phyloP scores from a whole-genome alignment of 805 yeast species.

The Lachancea nothofagi region DNA sequence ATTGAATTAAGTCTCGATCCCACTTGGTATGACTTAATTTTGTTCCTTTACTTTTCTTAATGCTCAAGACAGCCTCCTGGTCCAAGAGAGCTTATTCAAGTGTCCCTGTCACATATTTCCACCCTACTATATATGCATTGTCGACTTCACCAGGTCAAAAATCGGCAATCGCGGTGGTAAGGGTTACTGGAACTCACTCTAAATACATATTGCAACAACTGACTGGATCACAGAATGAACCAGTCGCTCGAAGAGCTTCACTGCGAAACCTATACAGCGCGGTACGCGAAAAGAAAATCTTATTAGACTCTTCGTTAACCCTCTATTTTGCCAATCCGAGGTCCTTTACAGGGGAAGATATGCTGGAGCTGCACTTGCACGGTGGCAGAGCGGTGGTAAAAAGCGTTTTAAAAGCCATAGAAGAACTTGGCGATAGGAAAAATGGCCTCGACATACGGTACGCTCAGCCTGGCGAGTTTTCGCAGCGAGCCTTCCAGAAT shows the following conservation, averaged over 20 bases:
- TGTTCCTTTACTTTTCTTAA: too few species aligned
- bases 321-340: conserved; percentile 65
- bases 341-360: conserved; percentile 90
- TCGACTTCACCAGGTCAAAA: conserved; percentile 71
- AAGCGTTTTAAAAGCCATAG: conserved; percentile 61
- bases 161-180: conserved; percentile 81
- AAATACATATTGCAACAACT: conserved; percentile 40
- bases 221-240: conserved; percentile 37
- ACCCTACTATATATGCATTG: conserved; percentile 81
- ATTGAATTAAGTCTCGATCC: too few species aligned
- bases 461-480: conserved; percentile 93
- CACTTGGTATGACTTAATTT: too few species aligned
- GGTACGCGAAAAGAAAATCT: conserved; percentile 13
- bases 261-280: conserved; percentile 53
- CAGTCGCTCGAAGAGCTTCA: conserved; percentile 50
- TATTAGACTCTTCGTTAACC: conserved; percentile 75
- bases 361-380: conserved; percentile 84
- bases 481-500: conserved; percentile 78
- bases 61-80: neutral
- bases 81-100: conserved; percentile 4
- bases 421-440: conserved; percentile 42
- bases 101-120: conserved; percentile 8
- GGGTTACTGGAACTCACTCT: conserved; percentile 73
- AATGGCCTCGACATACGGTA: conserved; percentile 48
- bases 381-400: conserved; percentile 86